Base-by-base conservation (phyloP, 192 early-diverging fungal genomes). In the Dispira simplex region DNA sequence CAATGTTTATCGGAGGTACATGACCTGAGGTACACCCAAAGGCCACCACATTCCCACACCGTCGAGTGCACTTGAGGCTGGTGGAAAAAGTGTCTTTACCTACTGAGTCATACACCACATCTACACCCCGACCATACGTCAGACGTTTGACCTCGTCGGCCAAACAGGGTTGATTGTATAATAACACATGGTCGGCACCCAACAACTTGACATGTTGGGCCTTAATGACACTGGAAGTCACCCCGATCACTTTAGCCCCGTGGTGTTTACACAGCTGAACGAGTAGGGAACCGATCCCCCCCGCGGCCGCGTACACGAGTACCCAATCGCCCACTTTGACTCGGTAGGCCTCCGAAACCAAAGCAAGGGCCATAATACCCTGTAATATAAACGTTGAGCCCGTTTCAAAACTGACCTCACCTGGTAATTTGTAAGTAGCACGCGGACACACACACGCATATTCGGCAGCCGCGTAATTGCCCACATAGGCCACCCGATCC, bases 21-120 rank as follows among this genome's bases (percentile, higher is more conserved):
- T 81, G 76, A 1, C 94, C 93, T 44, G 87, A 89, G 5, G 90
- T 84, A 67, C 92, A 92, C 39, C 95, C 95, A 80, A 91, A 97
- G 3, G 84, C 86, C 52, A 93, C 77, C 65, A 95, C 66, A 43
- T 73, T 75, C 20, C 91, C 92, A 16, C 84, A 70, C 28, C 80
- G 75, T 13, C 83, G 73, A 48, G 85, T 63, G 23, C 77, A 83
- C 14, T 78, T 71, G 11, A 94, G 68, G 16, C 85, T 86, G 6
- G 73, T 76, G 47, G 87, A 83, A 69, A 90, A 97, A 0, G 93
- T 94, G 3, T 81, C 69, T 65, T 85, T 87, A n/a, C 95, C 95
- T n/a, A 97, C 86, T 43, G 92, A 88, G 66, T 97, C 95, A 65
- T 80, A 90, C 28, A 90, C 89, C 21, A 78, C 90, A 46, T 91